Percentiles rank a stretch among this genome's conserved stretches.
Evolutionary conservation across 345 rosid species (phyloP).

Genomic region (Moricandia arvensis): DNA sequence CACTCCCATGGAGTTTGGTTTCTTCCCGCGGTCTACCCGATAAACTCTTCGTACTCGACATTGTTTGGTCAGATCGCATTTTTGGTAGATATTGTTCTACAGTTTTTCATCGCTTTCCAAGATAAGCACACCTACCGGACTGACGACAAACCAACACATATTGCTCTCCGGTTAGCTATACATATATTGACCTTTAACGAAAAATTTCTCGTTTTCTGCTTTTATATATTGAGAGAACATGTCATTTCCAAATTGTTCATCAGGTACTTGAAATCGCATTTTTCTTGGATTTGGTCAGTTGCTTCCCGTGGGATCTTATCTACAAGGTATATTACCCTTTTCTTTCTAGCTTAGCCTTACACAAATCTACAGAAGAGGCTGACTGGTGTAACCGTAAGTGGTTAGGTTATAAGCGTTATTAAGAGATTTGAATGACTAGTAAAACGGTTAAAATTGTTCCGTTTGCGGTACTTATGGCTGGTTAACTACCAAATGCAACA

Average conservation of each 20-base stretch:
- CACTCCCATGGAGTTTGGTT: constrained; percentile 88
- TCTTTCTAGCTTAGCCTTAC: neutral
- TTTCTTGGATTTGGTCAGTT: constrained; percentile 64
- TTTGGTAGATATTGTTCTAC: constrained; percentile 63
- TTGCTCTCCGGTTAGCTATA: constrained; percentile 57
- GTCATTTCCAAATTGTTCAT: neutral
- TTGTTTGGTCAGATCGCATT: constrained; percentile 73
- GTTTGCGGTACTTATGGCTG: no score
- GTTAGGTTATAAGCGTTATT: no score
- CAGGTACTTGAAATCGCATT: constrained; percentile 78
- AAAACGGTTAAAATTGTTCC: no score
- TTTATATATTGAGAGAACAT: neutral
- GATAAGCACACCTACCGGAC: constrained; percentile 60
- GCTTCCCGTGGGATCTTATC: constrained; percentile 84
- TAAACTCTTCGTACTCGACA: constrained; percentile 66
- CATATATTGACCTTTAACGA: neutral
- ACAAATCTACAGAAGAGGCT: neutral
- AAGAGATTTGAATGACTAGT: no score
- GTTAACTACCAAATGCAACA: no score
- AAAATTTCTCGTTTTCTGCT: neutral
- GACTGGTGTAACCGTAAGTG: no score
- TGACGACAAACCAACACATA: constrained; percentile 49
- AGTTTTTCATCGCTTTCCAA: constrained; percentile 63
- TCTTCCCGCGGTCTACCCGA: constrained; percentile 76
- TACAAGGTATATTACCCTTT: constrained; percentile 51